Evolutionary conservation across 1,284 basidiomycete species (phyloP).

Genomic region (Exsudoporus floridanus): DNA sequence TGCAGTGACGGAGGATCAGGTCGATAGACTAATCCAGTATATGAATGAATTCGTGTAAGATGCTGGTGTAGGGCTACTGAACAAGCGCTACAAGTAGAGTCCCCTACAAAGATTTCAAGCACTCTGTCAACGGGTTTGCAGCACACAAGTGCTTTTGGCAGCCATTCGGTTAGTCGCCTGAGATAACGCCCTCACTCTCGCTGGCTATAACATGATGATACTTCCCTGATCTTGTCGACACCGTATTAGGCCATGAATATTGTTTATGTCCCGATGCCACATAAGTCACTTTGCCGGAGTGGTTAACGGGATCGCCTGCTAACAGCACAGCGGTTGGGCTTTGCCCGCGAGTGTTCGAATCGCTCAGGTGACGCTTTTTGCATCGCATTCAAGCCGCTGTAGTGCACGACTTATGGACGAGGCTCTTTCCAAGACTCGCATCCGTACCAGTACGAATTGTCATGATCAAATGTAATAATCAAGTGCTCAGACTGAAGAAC

Average conservation of each 20-base stretch:
- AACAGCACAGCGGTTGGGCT: conserved; percentile 71
- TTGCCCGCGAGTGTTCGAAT: conserved; percentile 86
- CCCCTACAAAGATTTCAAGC: neutral
- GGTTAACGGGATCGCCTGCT: conserved; percentile 92
- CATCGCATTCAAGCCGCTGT: neutral
- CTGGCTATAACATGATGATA: neutral
- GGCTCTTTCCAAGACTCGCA: neutral
- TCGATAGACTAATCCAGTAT: conserved; percentile 59
- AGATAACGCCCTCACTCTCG: neutral
- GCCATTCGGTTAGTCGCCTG: too few species aligned
- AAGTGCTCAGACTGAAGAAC: too few species aligned
- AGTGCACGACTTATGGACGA: too few species aligned
- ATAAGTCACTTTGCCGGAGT: conserved; percentile 83
- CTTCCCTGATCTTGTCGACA: neutral
- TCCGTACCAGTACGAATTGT: too few species aligned
- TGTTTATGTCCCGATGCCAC: too few species aligned
- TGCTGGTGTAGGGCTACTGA: neutral
- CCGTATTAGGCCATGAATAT: neutral
- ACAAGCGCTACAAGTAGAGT: conserved; percentile 11
- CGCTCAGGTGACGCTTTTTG: conserved; percentile 78
- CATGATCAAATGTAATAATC: too few species aligned
- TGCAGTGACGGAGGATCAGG: conserved; percentile 81
- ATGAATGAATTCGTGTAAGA: conserved; percentile 53
- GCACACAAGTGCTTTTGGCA: neutral
- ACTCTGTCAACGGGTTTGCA: neutral